Percentiles rank a stretch among this genome's conserved stretches.
Conservation (phyloP, 495 filamentous ascomycete genomes). For the Neurospora sp. region DNA sequence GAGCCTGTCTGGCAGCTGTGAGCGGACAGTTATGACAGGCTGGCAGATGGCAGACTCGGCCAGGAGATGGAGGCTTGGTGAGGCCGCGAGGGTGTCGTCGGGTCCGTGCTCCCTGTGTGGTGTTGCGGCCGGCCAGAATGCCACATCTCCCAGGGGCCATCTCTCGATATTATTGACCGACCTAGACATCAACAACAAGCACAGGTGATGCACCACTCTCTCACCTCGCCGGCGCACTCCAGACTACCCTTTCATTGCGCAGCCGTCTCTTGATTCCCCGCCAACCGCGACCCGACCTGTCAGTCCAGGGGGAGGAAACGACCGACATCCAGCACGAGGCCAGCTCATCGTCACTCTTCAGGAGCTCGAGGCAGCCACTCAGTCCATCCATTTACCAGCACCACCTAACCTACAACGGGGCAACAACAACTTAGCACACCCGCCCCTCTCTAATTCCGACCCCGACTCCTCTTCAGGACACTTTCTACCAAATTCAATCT, state of each 20-base stretch:
- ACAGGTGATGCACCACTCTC: slow-evolving; percentile 18
- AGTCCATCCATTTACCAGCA: not conserved
- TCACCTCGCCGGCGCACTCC: slow-evolving; percentile 12
- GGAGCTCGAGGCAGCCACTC: not conserved
- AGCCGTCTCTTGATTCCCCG: slow-evolving; percentile 2
- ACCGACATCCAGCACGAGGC: not conserved
- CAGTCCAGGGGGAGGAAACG: slow-evolving; percentile 1
- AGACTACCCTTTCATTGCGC: slow-evolving; percentile 4
- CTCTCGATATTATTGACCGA: slow-evolving; percentile 20
- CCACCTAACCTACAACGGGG: slow-evolving; percentile 4
- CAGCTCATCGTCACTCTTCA: not conserved
- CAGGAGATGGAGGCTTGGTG: not conserved
- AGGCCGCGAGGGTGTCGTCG: not conserved
- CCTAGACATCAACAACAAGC: slow-evolving; percentile 12
- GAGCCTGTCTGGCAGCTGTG: not conserved
- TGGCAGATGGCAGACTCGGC: slow-evolving; percentile 12
- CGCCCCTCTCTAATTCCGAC: slow-evolving; percentile 9
- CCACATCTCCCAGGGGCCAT: slow-evolving; percentile 25
- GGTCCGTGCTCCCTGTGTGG: not conserved
- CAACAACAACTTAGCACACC: slow-evolving; percentile 1
- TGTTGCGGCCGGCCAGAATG: slow-evolving; percentile 17
- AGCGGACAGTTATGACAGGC: not conserved
- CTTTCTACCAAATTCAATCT: not conserved
- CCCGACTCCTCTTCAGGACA: not conserved
- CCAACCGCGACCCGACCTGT: slow-evolving; percentile 2